phyloP scores from a whole-genome alignment of 1,284 basidiomycete genomes.

The Sporisorium reilianum region DNA sequence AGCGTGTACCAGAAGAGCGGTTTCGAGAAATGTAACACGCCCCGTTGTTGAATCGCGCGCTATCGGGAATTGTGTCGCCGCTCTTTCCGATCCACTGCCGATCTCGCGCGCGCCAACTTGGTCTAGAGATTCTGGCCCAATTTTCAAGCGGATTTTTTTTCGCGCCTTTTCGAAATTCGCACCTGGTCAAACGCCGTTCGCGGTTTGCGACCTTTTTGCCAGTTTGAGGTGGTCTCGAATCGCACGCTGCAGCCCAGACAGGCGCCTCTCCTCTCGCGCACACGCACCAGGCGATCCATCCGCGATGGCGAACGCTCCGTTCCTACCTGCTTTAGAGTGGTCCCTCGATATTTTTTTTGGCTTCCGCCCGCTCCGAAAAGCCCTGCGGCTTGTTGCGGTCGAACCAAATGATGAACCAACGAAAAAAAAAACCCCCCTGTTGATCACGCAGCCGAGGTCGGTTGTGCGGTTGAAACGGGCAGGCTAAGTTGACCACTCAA shows the following conservation, averaged over 20 bases:
- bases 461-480: background rate
- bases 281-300: too few species aligned
- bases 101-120: slow-evolving; percentile 11
- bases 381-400: too few species aligned
- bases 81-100: background rate
- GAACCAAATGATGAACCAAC: too few species aligned
- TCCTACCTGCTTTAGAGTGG: background rate
- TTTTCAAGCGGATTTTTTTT: background rate
- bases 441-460: slow-evolving; percentile 7
- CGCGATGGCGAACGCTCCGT: too few species aligned
- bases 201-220: background rate
- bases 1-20: too few species aligned
- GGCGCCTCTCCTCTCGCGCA: too few species aligned
- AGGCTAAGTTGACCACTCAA: too few species aligned
- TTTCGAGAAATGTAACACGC: background rate
- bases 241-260: background rate
- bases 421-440: slow-evolving; percentile 4
- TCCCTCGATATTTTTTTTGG: background rate
- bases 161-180: background rate
- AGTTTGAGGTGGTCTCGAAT: slow-evolving; percentile 10
- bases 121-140: slow-evolving; percentile 23
- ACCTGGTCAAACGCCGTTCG: background rate
- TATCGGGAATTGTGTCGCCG: background rate
- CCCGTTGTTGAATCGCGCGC: background rate
- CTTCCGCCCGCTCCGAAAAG: too few species aligned